phyloP scores from a whole-genome alignment of 2,329 filamentous ascomycete genomes.

The Hymenoscyphus infarciens region DNA sequence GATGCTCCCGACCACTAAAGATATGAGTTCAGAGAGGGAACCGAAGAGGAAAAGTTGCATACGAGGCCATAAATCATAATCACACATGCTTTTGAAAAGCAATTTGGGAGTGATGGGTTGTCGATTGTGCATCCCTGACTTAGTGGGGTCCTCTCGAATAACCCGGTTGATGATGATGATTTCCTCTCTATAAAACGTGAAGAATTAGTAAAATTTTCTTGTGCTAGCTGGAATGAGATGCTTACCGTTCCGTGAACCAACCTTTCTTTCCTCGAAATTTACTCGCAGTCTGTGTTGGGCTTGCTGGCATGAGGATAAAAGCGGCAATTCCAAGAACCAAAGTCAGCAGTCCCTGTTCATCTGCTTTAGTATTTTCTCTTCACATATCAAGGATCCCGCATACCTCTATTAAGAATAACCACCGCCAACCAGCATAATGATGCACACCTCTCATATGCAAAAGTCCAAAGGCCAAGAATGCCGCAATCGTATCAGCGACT shows the following conservation, averaged over 20 bases:
- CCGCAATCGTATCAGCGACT: conserved; percentile 47
- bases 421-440: conserved; percentile 54
- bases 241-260: conserved; percentile 52
- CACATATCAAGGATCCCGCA: conserved; percentile 21
- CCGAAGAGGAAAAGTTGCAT: no score
- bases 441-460: conserved; percentile 51
- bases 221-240: background rate
- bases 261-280: conserved; percentile 56
- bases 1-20: no score
- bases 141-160: conserved; percentile 50
- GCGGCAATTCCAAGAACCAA: conserved; percentile 18
- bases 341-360: conserved; percentile 18
- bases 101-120: conserved; percentile 44
- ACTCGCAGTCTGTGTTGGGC: conserved; percentile 26
- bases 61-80: conserved; percentile 51
- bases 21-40: no score
- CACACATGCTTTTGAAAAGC: conserved; percentile 45
- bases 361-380: background rate
- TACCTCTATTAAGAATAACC: conserved; percentile 46
- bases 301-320: conserved; percentile 19
- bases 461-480: conserved; percentile 55
- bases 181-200: conserved; percentile 45
- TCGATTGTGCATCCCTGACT: conserved; percentile 47
- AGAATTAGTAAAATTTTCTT: background rate
- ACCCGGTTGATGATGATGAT: conserved; percentile 64